Base-by-base conservation (phyloP, 2,329 filamentous ascomycete genomes). In the Hypoxylon sp. region DNA sequence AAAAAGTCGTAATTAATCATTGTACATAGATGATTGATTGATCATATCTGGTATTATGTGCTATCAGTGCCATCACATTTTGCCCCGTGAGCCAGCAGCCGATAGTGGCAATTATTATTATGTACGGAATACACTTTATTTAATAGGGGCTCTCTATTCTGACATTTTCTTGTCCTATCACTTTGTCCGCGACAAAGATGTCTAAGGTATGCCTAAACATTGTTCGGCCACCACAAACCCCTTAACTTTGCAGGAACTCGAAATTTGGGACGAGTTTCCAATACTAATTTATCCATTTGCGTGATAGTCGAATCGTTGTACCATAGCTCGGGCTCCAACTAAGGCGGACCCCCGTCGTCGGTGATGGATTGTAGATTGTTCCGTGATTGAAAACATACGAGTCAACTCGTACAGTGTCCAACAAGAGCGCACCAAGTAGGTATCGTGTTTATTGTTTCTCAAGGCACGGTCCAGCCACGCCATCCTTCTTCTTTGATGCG, bases 11-110 rank as follows among this genome's bases (percentile, higher is more conserved):
- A 19, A 45, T 56, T 30, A 43, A 25, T 56, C 41, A 45, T 32
- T 45, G 23, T 30, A 5, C 25, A 5, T 25, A 55, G 38, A 30
- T 23, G 32, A 41, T 43, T 41, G 21, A 52, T 48, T 28, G 38
- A 57, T 60, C 51, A 61, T 69, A 69, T 50, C 51, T 53, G 36
- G 55, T 60, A 56, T 69, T 65, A 19, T 50, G 43, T 69, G 43
- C 57, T 52, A 43, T 55, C 36, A 34, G 43, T 69, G 43, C 57
- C 56, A 43, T 55, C 36, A 34, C 41, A 53, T 23, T 36, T 41
- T 64, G 25, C 56, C 14, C 57, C 55, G 32, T 58, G 36, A 51
- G 38, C 34, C 23, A 23, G 36, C 53, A 52, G 30, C 60, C 67
- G 45, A 61, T 25, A 64, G 34, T 57, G 21, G 50, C 34, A 36